These are phyloP conservation scores for Tylopilus subfusipes DNA, from an alignment of 768 basidiomycete genomes.

Conservation along the genomic window DNA sequence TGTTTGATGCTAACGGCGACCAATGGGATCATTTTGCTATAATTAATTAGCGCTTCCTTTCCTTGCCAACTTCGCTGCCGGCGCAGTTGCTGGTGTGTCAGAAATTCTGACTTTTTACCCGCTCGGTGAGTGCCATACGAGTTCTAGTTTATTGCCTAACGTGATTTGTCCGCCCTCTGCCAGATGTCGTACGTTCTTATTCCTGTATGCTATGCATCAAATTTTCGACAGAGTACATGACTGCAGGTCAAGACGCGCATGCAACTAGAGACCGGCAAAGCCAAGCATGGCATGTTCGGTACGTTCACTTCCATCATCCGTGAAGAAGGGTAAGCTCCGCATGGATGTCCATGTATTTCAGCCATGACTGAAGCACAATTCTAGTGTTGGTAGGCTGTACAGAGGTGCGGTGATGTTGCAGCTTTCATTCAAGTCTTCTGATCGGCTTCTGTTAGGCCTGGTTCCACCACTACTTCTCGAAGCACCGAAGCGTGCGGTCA, in stretches of 20 bases:
- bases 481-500: constrained; percentile 97
- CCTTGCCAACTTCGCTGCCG: constrained; percentile 86
- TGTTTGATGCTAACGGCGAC: not conserved
- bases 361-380: not conserved
- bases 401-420: constrained; percentile 50
- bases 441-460: constrained; percentile 50
- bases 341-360: not conserved
- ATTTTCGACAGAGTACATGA: constrained; percentile 5
- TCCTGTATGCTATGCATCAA: not conserved
- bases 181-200: constrained; percentile 76
- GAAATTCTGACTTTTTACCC: constrained; percentile 86
- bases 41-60: constrained; percentile 68
- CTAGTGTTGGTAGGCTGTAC: constrained; percentile 78
- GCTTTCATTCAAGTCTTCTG: not conserved
- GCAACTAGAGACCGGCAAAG: constrained; percentile 90
- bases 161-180: constrained; percentile 3
- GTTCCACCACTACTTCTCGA: constrained; percentile 94
- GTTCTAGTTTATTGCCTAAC: not conserved
- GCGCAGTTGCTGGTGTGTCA: constrained; percentile 92
- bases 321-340: constrained; percentile 75
- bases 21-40: constrained; percentile 6
- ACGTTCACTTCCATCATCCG: constrained; percentile 80
- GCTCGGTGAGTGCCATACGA: constrained; percentile 56
- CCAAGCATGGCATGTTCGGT: constrained; percentile 71
- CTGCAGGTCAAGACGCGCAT: constrained; percentile 93